Evolutionary conservation across 148 eudicot species (phyloP), one percentile per base, ranked within the genome.

Genomic region (Persicaria maculosa): DNA sequence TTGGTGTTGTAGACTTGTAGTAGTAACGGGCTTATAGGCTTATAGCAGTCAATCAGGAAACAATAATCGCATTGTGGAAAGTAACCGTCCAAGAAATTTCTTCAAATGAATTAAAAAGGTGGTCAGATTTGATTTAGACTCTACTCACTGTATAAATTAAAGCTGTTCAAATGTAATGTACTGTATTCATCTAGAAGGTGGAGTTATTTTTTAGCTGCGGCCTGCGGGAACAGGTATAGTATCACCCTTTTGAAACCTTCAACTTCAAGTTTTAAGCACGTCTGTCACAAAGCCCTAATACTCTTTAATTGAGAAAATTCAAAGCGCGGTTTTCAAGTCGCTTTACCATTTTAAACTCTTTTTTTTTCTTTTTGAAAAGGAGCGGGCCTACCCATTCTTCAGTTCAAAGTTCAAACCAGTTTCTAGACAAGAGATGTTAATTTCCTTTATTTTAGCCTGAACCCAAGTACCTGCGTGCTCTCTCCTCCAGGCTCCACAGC

Each of bases 251-350:
- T 31, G 2, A 31, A 31, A 31, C 40, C 40, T 31, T 31, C 40
- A 31, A 31, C 40, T 31, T 31, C 40, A 31, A 31, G 2, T 31
- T 2, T 31, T 31, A 31, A 31, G 40, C 40, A 2, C 40, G 40
- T 31, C 40, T 31, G 40, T 31, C 40, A 31, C 40, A 31, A 31
- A 31, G 2, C 40, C 3, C 40, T 31, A 31, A 31, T 31, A 31
- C 40, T 31, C 40, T 31, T 31, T 31, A 31, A 31, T 31, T 31
- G 40, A 31, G 40, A 59, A 59, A 7, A 20, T 2, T 59, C 65
- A 59, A 62, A 31, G 68, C 68, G 43, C 68, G 68, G 44, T 62
- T 31, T 62, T 62, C 68, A 62, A 62, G 68, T 25, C 68, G 44
- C 68, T 25, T 57, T 62, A 25, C 12, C 20, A 59, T 9, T 59